These are phyloP conservation scores for Emericellopsis terricola DNA, from an alignment of 495 filamentous ascomycete species.

Conservation along the genomic window DNA sequence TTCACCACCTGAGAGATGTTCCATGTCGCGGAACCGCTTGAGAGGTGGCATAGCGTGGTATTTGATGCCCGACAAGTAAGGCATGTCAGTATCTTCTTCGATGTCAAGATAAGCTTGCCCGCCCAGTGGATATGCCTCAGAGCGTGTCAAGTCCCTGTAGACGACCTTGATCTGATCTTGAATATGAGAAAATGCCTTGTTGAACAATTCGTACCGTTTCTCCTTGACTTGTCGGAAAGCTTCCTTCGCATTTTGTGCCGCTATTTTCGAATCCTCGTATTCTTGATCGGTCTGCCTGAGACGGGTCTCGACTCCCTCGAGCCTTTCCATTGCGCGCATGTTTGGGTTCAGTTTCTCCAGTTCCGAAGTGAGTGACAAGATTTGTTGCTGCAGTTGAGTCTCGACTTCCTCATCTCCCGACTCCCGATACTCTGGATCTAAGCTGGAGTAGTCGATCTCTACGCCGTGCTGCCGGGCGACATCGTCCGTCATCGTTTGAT, in stretches of 20 bases:
- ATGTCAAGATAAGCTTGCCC: slow-evolving; percentile 92
- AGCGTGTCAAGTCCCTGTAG: slow-evolving; percentile 86
- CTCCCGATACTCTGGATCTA: slow-evolving; percentile 76
- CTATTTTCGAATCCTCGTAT: slow-evolving; percentile 63
- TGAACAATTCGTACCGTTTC: slow-evolving; percentile 78
- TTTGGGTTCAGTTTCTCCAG: slow-evolving; percentile 91
- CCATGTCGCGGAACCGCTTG: slow-evolving; percentile 98
- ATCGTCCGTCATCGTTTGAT: slow-evolving; percentile 32
- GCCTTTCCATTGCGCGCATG: slow-evolving; percentile 84
- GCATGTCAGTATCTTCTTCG: slow-evolving; percentile 67
- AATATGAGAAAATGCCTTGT: slow-evolving; percentile 87
- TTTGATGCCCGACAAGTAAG: slow-evolving; percentile 85
- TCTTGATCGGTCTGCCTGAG: slow-evolving; percentile 75
- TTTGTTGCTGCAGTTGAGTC: slow-evolving; percentile 61
- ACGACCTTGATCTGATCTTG: slow-evolving; percentile 83
- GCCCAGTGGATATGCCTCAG: slow-evolving; percentile 67
- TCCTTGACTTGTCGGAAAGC: slow-evolving; percentile 67
- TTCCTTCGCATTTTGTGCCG: slow-evolving; percentile 57
- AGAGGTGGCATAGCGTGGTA: slow-evolving; percentile 98
- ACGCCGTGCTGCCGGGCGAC: slow-evolving; percentile 76
- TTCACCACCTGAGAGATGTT: slow-evolving; percentile 90
- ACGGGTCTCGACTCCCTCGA: slow-evolving; percentile 67
- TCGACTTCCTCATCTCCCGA: slow-evolving; percentile 53
- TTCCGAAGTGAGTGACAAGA: slow-evolving; percentile 51
- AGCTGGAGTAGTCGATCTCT: slow-evolving; percentile 68